Evolutionary conservation across 2,329 filamentous ascomycete species (phyloP).

Genomic region (Colletotrichum melonis): DNA sequence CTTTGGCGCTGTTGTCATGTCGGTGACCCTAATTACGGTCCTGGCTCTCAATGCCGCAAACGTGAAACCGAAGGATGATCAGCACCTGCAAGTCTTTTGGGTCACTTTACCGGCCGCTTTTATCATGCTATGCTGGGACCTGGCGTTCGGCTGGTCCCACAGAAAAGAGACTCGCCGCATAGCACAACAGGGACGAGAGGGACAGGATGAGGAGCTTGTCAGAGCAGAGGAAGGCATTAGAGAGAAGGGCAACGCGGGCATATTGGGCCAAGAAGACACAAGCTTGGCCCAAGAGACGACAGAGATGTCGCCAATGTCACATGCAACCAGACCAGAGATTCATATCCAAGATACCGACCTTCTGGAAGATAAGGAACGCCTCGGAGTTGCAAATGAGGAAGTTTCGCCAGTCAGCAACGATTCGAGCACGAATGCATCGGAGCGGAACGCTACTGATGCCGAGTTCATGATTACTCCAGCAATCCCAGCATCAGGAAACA

Average conservation of each 20-base stretch:
- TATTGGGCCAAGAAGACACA: background rate
- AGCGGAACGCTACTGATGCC: background rate
- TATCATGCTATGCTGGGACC: constrained; percentile 76
- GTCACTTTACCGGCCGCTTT: constrained; percentile 76
- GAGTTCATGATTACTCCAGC: constrained; percentile 15
- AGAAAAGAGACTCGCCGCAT: constrained; percentile 72
- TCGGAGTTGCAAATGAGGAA: background rate
- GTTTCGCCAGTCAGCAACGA: background rate
- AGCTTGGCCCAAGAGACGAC: background rate
- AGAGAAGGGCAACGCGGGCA: background rate
- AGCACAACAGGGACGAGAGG: constrained; percentile 62
- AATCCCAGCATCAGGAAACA: background rate
- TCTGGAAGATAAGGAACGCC: background rate
- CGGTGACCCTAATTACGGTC: constrained; percentile 72
- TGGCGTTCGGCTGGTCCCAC: constrained; percentile 71
- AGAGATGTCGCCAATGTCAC: background rate
- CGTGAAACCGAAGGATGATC: constrained; percentile 56
- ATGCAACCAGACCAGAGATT: background rate
- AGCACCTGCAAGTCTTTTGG: constrained; percentile 67
- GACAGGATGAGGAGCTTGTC: constrained; percentile 10
- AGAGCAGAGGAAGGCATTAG: background rate
- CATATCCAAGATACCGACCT: constrained; percentile 2
- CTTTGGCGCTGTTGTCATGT: constrained; percentile 75
- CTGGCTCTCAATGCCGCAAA: constrained; percentile 73
- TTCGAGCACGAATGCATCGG: background rate